Conservation (phyloP, 306 rosid species). For the Cyamopsis tetragonoloba region DNA sequence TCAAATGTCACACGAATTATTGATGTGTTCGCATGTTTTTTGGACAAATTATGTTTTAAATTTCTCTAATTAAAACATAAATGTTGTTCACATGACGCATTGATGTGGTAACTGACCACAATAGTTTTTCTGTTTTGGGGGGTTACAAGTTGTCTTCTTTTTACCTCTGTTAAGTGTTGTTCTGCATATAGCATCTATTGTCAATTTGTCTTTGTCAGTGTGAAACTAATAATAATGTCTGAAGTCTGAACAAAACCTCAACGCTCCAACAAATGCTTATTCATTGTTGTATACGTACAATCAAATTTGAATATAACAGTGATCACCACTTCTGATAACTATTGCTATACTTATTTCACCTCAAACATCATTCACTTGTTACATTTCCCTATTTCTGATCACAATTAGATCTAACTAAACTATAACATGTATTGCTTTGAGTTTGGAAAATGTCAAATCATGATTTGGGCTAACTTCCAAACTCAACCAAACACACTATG, state of each 20-base stretch:
- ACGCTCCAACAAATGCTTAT: not conserved
- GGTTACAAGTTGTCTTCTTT: no score
- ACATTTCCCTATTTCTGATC: constrained; percentile 10
- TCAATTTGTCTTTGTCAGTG: not conserved
- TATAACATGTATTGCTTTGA: no score
- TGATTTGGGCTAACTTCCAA: no score
- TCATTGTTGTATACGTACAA: not conserved
- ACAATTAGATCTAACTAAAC: not conserved
- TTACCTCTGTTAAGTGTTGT: not conserved
- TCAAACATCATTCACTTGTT: constrained; percentile 10
- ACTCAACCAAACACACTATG: no score
- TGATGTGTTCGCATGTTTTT: not conserved
- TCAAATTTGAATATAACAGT: not conserved
- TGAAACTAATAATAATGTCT: not conserved
- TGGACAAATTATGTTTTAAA: no score
- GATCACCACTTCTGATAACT: constrained; percentile 7
- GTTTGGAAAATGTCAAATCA: no score
- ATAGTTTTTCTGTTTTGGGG: no score
- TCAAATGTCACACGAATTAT: not conserved
- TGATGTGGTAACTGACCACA: no score
- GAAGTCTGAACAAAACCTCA: not conserved
- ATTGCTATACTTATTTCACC: not conserved
- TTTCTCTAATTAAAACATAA: no score
- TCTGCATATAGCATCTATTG: not conserved
- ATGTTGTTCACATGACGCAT: no score